phyloP scores from a whole-genome alignment of 371 early-diverging fungal genomes.

The Mucor sp. region DNA sequence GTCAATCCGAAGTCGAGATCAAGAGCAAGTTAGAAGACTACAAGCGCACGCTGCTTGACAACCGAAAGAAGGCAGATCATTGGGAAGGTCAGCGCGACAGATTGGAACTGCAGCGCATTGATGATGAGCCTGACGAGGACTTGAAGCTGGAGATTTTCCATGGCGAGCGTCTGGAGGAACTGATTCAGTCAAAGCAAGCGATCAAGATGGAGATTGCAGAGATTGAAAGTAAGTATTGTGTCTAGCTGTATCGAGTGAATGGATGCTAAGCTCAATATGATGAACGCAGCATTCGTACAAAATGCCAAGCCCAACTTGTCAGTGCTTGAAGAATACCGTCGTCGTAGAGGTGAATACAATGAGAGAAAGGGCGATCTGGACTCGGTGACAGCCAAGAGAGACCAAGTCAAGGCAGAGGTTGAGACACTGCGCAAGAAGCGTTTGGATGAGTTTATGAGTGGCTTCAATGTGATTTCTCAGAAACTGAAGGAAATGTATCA shows the following conservation, averaged over 20 bases:
- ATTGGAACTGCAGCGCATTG: conserved; percentile 56
- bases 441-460: conserved; percentile 95
- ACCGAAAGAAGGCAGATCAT: conserved; percentile 53
- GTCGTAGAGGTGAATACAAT: conserved; percentile 75
- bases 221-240: conserved; percentile 48
- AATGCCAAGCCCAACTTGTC: conserved; percentile 85
- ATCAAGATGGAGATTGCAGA: conserved; percentile 50
- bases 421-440: conserved; percentile 84
- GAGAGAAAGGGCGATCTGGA: conserved; percentile 78
- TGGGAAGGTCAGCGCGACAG: conserved; percentile 55
- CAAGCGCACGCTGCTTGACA: conserved; percentile 49
- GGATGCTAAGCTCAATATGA: no score
- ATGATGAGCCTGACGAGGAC: conserved; percentile 58
- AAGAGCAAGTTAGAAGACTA: conserved; percentile 63
- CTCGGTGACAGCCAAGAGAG: conserved; percentile 70
- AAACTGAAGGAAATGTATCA: conserved; percentile 99
- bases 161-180: conserved; percentile 52
- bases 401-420: conserved; percentile 71
- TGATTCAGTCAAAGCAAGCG: conserved; percentile 31
- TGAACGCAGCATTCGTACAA: conserved; percentile 57
- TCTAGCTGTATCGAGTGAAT: no score
- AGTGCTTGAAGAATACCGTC: conserved; percentile 86
- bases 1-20: conserved; percentile 57
- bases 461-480: conserved; percentile 92
- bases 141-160: conserved; percentile 51